Evolutionary conservation across 805 yeast species (phyloP), one percentile per base, ranked within the genome.

Genomic region (Ogataea dorogensis): DNA sequence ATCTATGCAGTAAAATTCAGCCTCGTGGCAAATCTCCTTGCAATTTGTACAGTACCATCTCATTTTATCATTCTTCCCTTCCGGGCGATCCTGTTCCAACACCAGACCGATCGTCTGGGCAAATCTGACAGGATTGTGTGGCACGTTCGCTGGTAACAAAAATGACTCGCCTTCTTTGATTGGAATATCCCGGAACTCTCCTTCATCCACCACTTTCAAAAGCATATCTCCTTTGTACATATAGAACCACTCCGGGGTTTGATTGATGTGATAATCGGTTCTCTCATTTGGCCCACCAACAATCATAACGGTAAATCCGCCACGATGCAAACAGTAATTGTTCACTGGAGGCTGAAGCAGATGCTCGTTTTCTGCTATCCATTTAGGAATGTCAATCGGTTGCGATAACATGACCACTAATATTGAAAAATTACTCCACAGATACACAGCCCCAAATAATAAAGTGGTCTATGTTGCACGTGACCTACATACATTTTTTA

Each of bases 201-300:
- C 91, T 20, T 77, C 79, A 42, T 82, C 87, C 2, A 88, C 95
- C 1, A 89, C 95, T 44, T 77, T 79, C 44, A 89, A 68, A 14
- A 84, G 73, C 95, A 89, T 88, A 17, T 70, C 67, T 2, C 97
- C 97, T 59, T 86, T 86, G 58, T 82, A 75, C 70, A 84, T 91
- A 62, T 82, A 79, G 59, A 89, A 89, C 76, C 87, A 89, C 54
- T 89, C 97, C 0, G 97, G 96, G 0, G 97, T 89, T 51, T 86
- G 94, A 55, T 89, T 89, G 31, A 89, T 76, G 54, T 89, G 97
- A 57, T 86, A 89, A 57, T 89, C 97, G 0, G 95, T 88, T 40
- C 97, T 70, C 53, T 81, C 95, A 58, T 89, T 89, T 3, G 97
- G 97, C 0, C 97, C 97, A 11, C 97, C 97, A 2, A 89, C 95